Evolutionary conservation across 495 filamentous ascomycete species (phyloP), one percentile per base, ranked within the genome.

Genomic region (Xylaria intraflava): DNA sequence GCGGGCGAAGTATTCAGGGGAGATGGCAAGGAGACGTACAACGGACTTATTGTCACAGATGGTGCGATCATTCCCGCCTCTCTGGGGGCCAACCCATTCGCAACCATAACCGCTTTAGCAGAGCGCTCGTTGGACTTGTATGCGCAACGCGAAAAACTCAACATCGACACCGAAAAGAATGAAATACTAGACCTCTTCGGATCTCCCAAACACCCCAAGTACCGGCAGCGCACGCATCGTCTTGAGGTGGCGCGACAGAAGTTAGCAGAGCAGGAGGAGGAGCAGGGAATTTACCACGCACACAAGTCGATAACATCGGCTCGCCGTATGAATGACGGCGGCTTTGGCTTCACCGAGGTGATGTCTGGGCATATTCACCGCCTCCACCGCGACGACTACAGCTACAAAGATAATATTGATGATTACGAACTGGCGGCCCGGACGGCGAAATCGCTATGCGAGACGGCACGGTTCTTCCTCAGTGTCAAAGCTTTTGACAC

Each of bases 1-100:
- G 56, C 77, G 29, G 83, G 84, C 19, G 70, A 81, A 53, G 68
- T 86, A 0, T 84, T 85, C 46, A 77, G 58, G 6, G 82, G 83
- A 12, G 55, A 67, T 23, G 76, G 75, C 1, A 54, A 40, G 3
- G 76, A 81, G 31, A 73, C 75, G 0, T 58, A 87, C 59, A 51
- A 72, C 0, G 83, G 83, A 1, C 72, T 87, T 7, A 71, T 86
- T 19, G 78, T 82, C 49, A 82, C 79, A 1, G 84, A 88, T 64
- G 82, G 65, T 23, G 74, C 82, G n/a, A 65, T 82, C 1, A 77
- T 88, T 51, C 83, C 84, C 1, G 79, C 79, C 30, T 74, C 81
- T n/a, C 66, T 87, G 11, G 82, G 82, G 26, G 80, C 81, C 11
- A 87, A 87, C 58, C 83, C 83, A n/a, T 79, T 85, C 51, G 85